phyloP scores from a whole-genome alignment of 192 early-diverging fungal genomes.

The Funneliformis mosseae region DNA sequence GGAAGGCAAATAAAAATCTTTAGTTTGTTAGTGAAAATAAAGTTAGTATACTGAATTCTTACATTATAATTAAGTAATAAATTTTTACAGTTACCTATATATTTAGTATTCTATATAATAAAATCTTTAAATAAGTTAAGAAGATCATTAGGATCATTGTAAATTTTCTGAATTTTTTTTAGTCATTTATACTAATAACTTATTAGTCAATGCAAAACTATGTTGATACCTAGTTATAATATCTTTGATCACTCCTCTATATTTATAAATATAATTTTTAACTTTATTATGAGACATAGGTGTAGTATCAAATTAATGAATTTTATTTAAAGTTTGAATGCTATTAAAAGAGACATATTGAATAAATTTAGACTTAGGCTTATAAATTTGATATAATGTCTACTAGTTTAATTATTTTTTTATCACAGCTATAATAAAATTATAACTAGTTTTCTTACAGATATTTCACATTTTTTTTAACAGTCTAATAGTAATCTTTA shows the following conservation, averaged over 20 bases:
- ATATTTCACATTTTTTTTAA: not conserved
- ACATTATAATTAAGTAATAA: constrained; percentile 12
- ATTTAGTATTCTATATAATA: constrained; percentile 8
- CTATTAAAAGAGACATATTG: constrained; percentile 8
- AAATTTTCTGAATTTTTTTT: constrained; percentile 11
- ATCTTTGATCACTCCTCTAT: too few relatives aligned
- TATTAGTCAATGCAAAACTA: too few relatives aligned
- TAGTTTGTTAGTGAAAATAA: constrained; percentile 11
- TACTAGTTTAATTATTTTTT: not conserved
- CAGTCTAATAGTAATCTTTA: not conserved
- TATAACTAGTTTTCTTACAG: not conserved
- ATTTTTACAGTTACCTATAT: constrained; percentile 13
- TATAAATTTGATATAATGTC: not conserved
- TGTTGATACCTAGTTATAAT: too few relatives aligned
- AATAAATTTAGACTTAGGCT: constrained; percentile 11
- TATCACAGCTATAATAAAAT: not conserved
- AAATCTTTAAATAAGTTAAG: constrained; percentile 7
- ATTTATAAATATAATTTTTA: constrained; percentile 3
- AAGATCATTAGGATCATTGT: constrained; percentile 9
- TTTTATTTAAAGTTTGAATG: constrained; percentile 4
- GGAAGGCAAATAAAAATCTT: constrained; percentile 29
- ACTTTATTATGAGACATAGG: not conserved
- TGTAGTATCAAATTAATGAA: too few relatives aligned
- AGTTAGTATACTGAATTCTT: constrained; percentile 28
- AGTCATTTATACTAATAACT: not conserved